Base-by-base conservation (phyloP, 106 monocot genomes). In the Acorus calamus region DNA sequence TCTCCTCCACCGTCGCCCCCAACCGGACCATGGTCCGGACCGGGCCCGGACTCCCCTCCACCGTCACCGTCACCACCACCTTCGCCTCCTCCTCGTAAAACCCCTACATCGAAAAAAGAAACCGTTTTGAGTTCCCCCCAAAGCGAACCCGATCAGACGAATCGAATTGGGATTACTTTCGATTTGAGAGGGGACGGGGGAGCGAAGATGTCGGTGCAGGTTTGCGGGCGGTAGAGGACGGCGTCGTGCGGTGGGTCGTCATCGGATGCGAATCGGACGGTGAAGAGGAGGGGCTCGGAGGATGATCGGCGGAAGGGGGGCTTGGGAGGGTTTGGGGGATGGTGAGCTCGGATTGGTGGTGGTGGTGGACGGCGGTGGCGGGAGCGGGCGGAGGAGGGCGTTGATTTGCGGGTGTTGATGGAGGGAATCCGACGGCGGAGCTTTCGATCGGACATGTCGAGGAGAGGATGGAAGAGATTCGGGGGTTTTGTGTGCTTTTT, bases 1-100 rank as follows among this genome's bases (percentile, higher is more conserved):
- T 76, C 66, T 93, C 86, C 52, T 73, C 81, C 0, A 93, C 81
- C 55, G 68, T 93, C 11, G 78, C 71, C 10, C 86, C 83, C 6
- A 93, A 74, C 59, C 74, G 46, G 8, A 93, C 70, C 80, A 93
- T 70, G 11, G 78, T 88, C 78, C 69, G 61, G 49, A 93, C 78
- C 45, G 93, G 93, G 46, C 93, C 93, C 1, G 87, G 75, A 66
- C 93, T 85, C 65, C 89, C 89, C 80, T 93, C 93, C 65, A 93
- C 93, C 9, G 88, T 77, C 66, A 89, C 93, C 66, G 69, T 93
- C 65, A 93, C 73, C 74, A 89, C 73, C 79, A 93, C 93, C 83
- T 89, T 89, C 57, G 61, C 51, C 49, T 85, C 78, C 76, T 76
- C 72, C 55, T 4, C 6, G 13, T 53, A 9, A 47, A 7, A 7